Evolutionary conservation across 306 rosid genomes (phyloP).

Genomic region (Pachyrhizus erosus): DNA sequence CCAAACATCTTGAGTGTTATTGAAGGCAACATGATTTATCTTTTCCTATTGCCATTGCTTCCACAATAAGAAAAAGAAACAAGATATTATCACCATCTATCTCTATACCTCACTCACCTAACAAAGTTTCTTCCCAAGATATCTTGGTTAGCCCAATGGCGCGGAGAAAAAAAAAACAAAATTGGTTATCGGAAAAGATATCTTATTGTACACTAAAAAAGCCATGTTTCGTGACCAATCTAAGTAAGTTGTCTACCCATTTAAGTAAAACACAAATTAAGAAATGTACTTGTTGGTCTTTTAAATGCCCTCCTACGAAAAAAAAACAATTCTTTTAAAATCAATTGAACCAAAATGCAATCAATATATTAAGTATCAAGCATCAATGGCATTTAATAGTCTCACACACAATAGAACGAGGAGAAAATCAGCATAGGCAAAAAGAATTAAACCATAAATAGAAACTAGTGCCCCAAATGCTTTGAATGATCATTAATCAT

Average conservation of each 20-base stretch:
- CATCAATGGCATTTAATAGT: neutral
- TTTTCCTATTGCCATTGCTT: slow-evolving; percentile 14
- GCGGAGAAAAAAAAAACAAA: neutral
- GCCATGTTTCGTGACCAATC: neutral
- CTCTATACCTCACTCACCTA: slow-evolving; percentile 43
- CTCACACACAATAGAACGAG: neutral
- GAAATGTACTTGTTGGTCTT: neutral
- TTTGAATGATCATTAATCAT: neutral
- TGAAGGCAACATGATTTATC: slow-evolving; percentile 47
- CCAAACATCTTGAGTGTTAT: slow-evolving; percentile 46
- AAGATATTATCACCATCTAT: slow-evolving; percentile 34
- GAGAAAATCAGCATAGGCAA: neutral
- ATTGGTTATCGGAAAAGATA: neutral
- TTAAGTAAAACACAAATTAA: neutral
- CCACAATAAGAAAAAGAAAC: slow-evolving; percentile 1
- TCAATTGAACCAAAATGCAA: neutral
- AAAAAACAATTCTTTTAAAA: no score
- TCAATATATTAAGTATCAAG: neutral
- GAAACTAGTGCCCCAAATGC: neutral
- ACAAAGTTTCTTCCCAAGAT: slow-evolving; percentile 21
- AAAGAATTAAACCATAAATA: neutral
- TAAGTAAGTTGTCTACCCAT: neutral
- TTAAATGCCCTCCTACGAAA: neutral
- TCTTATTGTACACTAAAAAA: neutral
- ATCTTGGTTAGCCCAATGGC: neutral